Percentiles rank a stretch among this genome's conserved stretches.
phyloP scores from a whole-genome alignment of 495 filamentous ascomycete genomes.

The Mytilinidion resinicola region DNA sequence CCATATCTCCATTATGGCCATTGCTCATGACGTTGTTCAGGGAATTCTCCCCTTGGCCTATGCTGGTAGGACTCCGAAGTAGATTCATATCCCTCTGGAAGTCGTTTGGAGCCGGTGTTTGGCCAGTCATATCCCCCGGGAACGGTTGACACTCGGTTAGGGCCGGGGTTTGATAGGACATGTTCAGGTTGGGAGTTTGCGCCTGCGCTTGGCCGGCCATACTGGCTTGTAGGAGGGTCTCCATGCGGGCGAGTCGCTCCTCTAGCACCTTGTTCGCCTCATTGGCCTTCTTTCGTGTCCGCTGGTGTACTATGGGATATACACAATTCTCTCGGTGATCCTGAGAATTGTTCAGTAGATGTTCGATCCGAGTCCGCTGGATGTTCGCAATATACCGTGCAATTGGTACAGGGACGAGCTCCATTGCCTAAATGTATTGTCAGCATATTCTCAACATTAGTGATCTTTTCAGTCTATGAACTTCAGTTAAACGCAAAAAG shows the following conservation, averaged over 20 bases:
- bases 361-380: neutral
- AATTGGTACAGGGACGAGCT: conserved; percentile 2
- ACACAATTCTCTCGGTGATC: conserved; percentile 1
- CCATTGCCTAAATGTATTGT: neutral
- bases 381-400: neutral
- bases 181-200: neutral
- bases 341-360: neutral
- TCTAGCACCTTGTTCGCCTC: neutral
- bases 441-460: neutral
- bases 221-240: neutral
- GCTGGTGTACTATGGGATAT: neutral
- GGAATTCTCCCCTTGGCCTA: neutral
- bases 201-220: neutral
- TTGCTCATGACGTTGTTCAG: neutral
- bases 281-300: neutral
- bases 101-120: neutral
- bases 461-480: neutral
- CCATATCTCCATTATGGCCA: neutral
- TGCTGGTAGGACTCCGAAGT: neutral
- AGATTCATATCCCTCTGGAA: neutral
- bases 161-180: neutral
- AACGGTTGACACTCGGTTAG: neutral
- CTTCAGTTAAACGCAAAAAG: neutral
- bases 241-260: neutral
- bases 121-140: neutral